These are phyloP conservation scores for Gossypium ekmanianum DNA, from an alignment of 345 rosid genomes.

Conservation along the genomic window DNA sequence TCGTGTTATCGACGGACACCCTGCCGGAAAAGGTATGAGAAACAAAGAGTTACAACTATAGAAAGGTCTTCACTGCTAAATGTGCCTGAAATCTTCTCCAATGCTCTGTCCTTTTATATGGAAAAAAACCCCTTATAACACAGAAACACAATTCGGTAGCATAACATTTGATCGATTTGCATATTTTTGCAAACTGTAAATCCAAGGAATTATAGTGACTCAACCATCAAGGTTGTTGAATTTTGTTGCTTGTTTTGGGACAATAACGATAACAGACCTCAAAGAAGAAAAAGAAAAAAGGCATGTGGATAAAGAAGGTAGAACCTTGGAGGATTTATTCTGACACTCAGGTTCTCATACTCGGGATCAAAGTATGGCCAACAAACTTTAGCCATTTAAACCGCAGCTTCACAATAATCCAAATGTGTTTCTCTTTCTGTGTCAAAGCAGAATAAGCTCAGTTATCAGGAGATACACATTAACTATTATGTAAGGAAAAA, in stretches of 20 bases:
- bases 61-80: conserved; percentile 1
- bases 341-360: conserved; percentile 79
- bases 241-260: background rate
- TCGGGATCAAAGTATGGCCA: conserved; percentile 98
- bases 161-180: background rate
- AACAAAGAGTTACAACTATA: background rate
- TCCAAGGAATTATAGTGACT: background rate
- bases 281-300: no score
- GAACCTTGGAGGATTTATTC: conserved; percentile 95
- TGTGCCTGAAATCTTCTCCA: background rate
- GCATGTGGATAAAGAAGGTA: background rate
- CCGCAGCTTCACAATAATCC: conserved; percentile 10
- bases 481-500: background rate
- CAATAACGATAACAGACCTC: background rate
- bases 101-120: background rate
- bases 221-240: background rate
- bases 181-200: background rate
- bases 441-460: background rate
- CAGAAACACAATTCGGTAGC: background rate
- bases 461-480: background rate
- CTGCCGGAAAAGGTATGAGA: conserved; percentile 36
- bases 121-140: background rate
- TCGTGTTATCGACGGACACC: conserved; percentile 82
- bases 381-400: conserved; percentile 65
- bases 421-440: conserved; percentile 13